Conservation (phyloP, 805 yeast genomes). For the Lipomyces starkeyi region DNA sequence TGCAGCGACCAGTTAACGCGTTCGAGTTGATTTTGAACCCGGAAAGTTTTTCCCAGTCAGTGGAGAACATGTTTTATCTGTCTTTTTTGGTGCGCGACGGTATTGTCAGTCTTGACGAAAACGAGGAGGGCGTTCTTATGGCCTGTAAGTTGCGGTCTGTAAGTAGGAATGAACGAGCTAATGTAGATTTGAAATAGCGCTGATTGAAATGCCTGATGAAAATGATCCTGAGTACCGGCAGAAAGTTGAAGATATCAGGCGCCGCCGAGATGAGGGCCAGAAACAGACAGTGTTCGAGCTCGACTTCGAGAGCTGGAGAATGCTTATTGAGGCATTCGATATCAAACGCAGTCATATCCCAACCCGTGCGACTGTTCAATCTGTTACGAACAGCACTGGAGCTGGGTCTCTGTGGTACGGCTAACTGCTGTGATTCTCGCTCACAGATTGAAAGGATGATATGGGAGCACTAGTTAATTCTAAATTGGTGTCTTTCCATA, state of each 20-base stretch:
- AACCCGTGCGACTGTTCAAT: slow-evolving; percentile 44
- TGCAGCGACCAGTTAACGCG: slow-evolving; percentile 54
- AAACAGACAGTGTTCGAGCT: slow-evolving; percentile 76
- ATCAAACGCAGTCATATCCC: slow-evolving; percentile 64
- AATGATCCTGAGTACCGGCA: slow-evolving; percentile 13
- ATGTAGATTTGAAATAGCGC: slow-evolving; percentile 12
- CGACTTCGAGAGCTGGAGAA: slow-evolving; percentile 69
- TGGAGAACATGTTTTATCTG: slow-evolving; percentile 82
- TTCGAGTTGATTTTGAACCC: slow-evolving; percentile 78
- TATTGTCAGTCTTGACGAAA: slow-evolving; percentile 60
- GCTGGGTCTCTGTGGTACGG: slow-evolving; percentile 28
- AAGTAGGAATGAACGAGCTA: not conserved
- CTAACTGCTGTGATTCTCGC: not conserved
- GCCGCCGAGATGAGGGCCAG: slow-evolving; percentile 39
- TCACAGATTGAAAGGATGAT: not conserved
- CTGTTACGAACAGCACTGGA: slow-evolving; percentile 1
- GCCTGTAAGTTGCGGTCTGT: slow-evolving; percentile 15
- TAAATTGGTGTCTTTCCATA: not conserved
- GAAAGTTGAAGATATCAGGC: not conserved
- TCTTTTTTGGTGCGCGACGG: slow-evolving; percentile 83
- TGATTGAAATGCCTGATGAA: slow-evolving; percentile 12
- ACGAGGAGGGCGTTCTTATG: slow-evolving; percentile 44
- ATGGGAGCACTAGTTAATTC: not conserved
- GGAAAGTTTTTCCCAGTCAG: slow-evolving; percentile 71
- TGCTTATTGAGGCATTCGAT: slow-evolving; percentile 57